A percentile compares a stretch with the other conserved stretches of the same genome.
Conservation (phyloP, 352 stramenopile genomes). For the Phytopythium delawarense region DNA sequence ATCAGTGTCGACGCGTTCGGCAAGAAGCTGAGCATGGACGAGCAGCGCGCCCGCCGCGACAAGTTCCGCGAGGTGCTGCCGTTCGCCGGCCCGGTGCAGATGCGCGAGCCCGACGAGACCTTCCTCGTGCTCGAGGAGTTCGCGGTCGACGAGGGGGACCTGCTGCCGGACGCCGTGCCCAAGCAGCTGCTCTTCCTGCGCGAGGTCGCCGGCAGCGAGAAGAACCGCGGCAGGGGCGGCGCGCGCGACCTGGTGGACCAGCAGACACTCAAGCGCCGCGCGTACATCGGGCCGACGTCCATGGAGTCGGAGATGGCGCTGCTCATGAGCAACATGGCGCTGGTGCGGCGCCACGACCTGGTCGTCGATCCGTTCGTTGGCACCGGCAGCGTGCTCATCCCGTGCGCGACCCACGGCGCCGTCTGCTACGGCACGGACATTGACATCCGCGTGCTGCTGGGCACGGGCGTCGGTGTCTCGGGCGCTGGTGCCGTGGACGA, state of each 20-base stretch:
- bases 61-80: slow-evolving; percentile 48
- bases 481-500: slow-evolving; percentile 18
- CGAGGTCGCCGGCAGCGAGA: slow-evolving; percentile 63
- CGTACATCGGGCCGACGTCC: slow-evolving; percentile 96
- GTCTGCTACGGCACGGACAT: slow-evolving; percentile 96
- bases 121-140: slow-evolving; percentile 77
- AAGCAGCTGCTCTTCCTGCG: slow-evolving; percentile 74
- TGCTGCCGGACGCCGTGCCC: slow-evolving; percentile 25
- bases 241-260: slow-evolving; percentile 80
- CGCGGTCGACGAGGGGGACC: slow-evolving; percentile 40
- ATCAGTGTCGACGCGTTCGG: slow-evolving; percentile 76
- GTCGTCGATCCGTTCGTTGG: slow-evolving; percentile 97
- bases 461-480: slow-evolving; percentile 72
- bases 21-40: slow-evolving; percentile 72
- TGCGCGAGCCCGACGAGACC: slow-evolving; percentile 64
- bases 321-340: slow-evolving; percentile 92
- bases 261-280: slow-evolving; percentile 92
- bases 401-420: slow-evolving; percentile 89
- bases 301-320: slow-evolving; percentile 97
- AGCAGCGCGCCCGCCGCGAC: slow-evolving; percentile 49
- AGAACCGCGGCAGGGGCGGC: slow-evolving; percentile 64
- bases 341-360: slow-evolving; percentile 64
- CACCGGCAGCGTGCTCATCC: slow-evolving; percentile 96
- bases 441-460: slow-evolving; percentile 93
- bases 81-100: slow-evolving; percentile 64